Evolutionary conservation across 2,329 filamentous ascomycete species (phyloP).

Genomic region (Phyllosticta citriasiana): DNA sequence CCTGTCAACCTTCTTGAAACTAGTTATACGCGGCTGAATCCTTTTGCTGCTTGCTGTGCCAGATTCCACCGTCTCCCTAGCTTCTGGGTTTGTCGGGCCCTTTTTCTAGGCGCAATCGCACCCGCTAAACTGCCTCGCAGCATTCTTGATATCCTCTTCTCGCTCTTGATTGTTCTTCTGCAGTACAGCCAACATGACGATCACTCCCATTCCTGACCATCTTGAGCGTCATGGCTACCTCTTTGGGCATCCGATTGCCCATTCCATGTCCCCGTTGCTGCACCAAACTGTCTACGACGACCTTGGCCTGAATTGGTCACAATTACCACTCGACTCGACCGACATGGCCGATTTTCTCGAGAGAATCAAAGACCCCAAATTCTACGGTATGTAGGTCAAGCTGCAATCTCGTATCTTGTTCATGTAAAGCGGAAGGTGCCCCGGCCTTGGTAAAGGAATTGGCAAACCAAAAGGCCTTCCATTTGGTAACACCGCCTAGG

Average conservation of each 20-base stretch:
- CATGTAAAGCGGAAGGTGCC: background rate
- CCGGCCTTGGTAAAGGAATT: background rate
- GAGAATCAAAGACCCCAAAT: conserved; percentile 47
- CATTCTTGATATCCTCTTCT: background rate
- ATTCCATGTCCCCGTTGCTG: conserved; percentile 46
- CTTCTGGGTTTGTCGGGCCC: background rate
- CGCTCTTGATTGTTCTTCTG: background rate
- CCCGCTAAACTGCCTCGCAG: background rate
- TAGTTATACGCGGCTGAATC: background rate
- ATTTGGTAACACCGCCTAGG: conserved; percentile 31
- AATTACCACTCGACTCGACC: conserved; percentile 38
- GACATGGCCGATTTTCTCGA: conserved; percentile 35
- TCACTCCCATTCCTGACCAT: conserved; percentile 17
- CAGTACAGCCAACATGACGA: conserved; percentile 12
- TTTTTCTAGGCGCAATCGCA: background rate
- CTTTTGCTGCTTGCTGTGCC: background rate
- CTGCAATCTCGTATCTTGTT: background rate
- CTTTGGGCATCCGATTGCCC: conserved; percentile 47
- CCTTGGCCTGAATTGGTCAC: conserved; percentile 43
- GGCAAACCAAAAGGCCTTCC: background rate
- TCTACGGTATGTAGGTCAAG: conserved; percentile 43
- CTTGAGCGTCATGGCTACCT: conserved; percentile 44
- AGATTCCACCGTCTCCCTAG: background rate
- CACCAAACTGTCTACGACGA: conserved; percentile 45
- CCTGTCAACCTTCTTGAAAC: background rate